phyloP scores from a whole-genome alignment of 2,329 filamentous ascomycete genomes.

The Trichoderma gracile region DNA sequence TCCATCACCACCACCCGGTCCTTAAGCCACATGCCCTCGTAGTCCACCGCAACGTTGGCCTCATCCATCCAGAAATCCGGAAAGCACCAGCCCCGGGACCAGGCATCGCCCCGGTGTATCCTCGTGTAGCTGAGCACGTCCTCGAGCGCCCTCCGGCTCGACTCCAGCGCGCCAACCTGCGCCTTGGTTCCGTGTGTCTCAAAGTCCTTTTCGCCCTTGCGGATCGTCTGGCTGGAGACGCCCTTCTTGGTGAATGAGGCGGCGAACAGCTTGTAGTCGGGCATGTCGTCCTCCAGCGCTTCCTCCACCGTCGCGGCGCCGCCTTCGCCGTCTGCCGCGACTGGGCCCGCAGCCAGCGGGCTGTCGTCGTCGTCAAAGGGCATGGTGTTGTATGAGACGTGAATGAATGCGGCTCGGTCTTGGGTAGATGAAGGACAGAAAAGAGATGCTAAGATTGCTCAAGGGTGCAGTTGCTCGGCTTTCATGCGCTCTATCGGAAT shows the following conservation, averaged over 20 bases:
- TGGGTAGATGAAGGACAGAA: not conserved
- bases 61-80: constrained; percentile 55
- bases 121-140: constrained; percentile 78
- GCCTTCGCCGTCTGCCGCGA: constrained; percentile 31
- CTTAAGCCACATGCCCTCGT: constrained; percentile 37
- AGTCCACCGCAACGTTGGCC: constrained; percentile 29
- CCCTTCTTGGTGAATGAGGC: constrained; percentile 54
- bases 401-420: not conserved
- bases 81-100: constrained; percentile 72
- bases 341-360: constrained; percentile 33
- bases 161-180: constrained; percentile 75
- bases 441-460: not conserved
- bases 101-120: constrained; percentile 67
- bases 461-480: no score
- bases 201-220: constrained; percentile 96
- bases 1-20: constrained; percentile 67
- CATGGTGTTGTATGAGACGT: constrained; percentile 34
- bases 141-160: constrained; percentile 85
- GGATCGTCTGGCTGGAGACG: constrained; percentile 66
- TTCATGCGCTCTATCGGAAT: no score
- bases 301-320: constrained; percentile 48
- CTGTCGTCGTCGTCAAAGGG: constrained; percentile 49
- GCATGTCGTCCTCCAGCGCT: constrained; percentile 74
- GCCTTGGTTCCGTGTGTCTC: constrained; percentile 85
- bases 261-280: constrained; percentile 78